A percentile compares a stretch with the other conserved stretches of the same genome.
Evolutionary conservation across 768 basidiomycete species (phyloP).

Genomic region (Amanita fuliginea): DNA sequence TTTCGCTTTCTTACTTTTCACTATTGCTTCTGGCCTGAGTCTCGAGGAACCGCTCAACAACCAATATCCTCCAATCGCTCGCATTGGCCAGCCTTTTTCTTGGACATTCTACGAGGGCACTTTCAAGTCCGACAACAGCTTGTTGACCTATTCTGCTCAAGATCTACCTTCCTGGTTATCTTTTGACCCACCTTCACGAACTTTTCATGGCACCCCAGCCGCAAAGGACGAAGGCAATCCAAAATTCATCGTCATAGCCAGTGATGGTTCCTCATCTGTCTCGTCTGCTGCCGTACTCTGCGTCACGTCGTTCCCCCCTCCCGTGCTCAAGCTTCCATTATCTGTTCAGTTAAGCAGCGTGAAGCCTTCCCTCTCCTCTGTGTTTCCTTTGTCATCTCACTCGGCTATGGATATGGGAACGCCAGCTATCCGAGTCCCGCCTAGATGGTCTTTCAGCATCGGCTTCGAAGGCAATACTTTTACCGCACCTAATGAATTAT

Average conservation of each 20-base stretch:
- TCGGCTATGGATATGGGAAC: constrained; percentile 42
- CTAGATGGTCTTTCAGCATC: constrained; percentile 82
- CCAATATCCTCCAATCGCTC: constrained; percentile 75
- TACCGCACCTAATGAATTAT: constrained; percentile 32
- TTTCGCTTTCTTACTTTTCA: constrained; percentile 1
- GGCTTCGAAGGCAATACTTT: constrained; percentile 68
- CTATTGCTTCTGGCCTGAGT: constrained; percentile 7
- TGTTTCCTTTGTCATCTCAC: constrained; percentile 49
- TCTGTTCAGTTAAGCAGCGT: constrained; percentile 46
- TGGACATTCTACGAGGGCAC: constrained; percentile 64
- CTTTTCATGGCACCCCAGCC: constrained; percentile 63
- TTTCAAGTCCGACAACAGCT: constrained; percentile 40
- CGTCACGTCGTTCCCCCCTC: constrained; percentile 42
- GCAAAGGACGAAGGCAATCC: constrained; percentile 50
- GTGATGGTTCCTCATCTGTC: constrained; percentile 37
- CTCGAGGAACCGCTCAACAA: constrained; percentile 51
- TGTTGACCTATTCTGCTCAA: constrained; percentile 39
- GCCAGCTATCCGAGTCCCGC: constrained; percentile 64
- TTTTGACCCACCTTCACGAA: constrained; percentile 50
- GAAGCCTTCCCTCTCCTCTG: constrained; percentile 66
- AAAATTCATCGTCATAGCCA: constrained; percentile 52
- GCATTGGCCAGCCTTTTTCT: constrained; percentile 46
- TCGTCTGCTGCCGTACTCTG: constrained; percentile 45
- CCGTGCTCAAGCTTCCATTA: constrained; percentile 42
- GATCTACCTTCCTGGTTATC: constrained; percentile 65